Evolutionary conservation across 176 grass and related monocot species (phyloP).

Genomic region (Lolium multiflorum): DNA sequence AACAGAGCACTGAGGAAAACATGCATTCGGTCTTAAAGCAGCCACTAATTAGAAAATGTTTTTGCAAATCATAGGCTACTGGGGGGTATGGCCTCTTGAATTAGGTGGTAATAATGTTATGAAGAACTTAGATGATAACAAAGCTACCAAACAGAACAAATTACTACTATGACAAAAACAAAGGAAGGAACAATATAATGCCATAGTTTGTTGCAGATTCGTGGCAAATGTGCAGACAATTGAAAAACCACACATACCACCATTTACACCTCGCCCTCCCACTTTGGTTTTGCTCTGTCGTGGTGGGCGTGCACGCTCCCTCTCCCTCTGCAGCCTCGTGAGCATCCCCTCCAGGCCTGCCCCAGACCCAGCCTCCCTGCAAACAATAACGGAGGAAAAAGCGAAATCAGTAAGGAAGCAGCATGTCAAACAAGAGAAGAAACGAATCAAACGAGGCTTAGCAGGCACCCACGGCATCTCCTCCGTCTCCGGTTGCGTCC

Average conservation of each 20-base stretch:
- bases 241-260: slow-evolving; percentile 32
- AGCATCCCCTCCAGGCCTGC: slow-evolving; percentile 59
- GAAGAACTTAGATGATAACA: not conserved
- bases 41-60: slow-evolving; percentile 3
- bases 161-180: not conserved
- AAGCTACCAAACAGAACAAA: not conserved
- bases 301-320: slow-evolving; percentile 20
- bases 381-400: not conserved
- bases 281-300: not conserved
- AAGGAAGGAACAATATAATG: not conserved
- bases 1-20: not conserved
- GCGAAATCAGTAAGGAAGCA: not conserved
- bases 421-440: not conserved
- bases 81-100: not conserved
- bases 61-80: not conserved
- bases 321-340: slow-evolving; percentile 53
- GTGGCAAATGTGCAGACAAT: not conserved
- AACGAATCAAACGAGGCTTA: not conserved
- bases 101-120: not conserved
- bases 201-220: not conserved
- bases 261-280: slow-evolving; percentile 1
- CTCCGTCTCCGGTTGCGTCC: slow-evolving; percentile 13
- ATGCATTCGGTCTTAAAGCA: not conserved
- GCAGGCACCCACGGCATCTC: slow-evolving; percentile 39
- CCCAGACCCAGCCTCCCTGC: slow-evolving; percentile 34